Evolutionary conservation across 306 rosid species (phyloP).

Genomic region (Senna siamea): DNA sequence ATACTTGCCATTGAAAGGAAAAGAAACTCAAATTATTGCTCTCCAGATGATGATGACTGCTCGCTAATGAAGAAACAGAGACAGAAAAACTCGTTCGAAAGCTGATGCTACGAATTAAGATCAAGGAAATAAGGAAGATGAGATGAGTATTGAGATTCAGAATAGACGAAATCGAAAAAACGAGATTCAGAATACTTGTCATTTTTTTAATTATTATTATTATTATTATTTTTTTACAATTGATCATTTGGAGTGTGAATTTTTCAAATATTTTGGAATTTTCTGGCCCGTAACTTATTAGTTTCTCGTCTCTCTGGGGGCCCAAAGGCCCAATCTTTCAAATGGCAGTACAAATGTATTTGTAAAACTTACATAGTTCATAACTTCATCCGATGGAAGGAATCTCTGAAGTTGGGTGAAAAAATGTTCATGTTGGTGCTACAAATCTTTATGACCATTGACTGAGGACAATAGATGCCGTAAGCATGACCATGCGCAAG

Average conservation of each 20-base stretch:
- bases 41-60: too few species aligned
- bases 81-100: neutral
- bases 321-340: too few species aligned
- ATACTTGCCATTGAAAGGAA: neutral
- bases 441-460: constrained; percentile 23
- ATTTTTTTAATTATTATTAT: too few species aligned
- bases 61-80: neutral
- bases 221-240: too few species aligned
- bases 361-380: too few species aligned
- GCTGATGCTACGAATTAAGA: neutral
- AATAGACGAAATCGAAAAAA: neutral
- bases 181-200: too few species aligned
- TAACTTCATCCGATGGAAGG: too few species aligned
- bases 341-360: too few species aligned
- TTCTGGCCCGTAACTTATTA: too few species aligned
- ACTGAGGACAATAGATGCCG: constrained; percentile 30
- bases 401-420: neutral
- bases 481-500: constrained; percentile 15
- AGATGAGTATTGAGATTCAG: neutral
- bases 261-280: too few species aligned
- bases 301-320: too few species aligned
- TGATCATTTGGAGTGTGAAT: too few species aligned
- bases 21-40: neutral
- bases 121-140: neutral
- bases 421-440: neutral